Evolutionary conservation across 768 basidiomycete genomes (phyloP), one percentile per base, ranked within the genome.

Genomic region (Mycena rosella): DNA sequence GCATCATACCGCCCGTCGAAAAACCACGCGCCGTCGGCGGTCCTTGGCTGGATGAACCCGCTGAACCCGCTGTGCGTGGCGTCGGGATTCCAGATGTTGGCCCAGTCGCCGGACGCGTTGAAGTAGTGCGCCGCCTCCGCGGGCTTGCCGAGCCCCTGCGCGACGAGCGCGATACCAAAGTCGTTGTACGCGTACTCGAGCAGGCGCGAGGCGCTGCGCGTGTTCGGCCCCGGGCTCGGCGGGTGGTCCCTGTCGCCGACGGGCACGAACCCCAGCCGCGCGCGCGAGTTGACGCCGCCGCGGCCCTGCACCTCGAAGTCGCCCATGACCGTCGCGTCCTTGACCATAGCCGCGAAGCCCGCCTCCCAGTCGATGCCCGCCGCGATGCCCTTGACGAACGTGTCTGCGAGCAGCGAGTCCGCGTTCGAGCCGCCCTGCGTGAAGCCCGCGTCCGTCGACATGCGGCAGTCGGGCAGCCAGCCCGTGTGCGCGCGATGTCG

Each of bases 381-480:
- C 38, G 32, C 66, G 54, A 76, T 75, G 24, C 73, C 73, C 65
- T 76, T 76, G 57, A 71, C 60, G 48, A 51, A 76, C 7, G 75
- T 74, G 53, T 76, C 75, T 15, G 74, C 68, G 3, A 76, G 75
- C 1, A 76, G 56, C 17, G 67, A 74, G 56, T 76, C 75, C 9
- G 74, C 75, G 57, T 76, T 76, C 11, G 73, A 74, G 5, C 75
- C 75, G 18, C 75, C 75, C 52, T 76, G 75, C 2, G 74, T 76
- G 54, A 70, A 73, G 15, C 75, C 75, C 61, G 72, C 75, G 57
- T 73, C 67, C 17, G 68, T 51, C 0, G 74, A 75, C 74, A 75
- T 76, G 8, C 75, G 74, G 56, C 75, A 75, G 67, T 76, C 75
- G 5, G 75, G 75, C 5, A 75, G 65, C 55, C 57, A 76, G 27